Evolutionary conservation across 345 rosid species (phyloP), one percentile per base, ranked within the genome.

Genomic region (Turritis glabra): DNA sequence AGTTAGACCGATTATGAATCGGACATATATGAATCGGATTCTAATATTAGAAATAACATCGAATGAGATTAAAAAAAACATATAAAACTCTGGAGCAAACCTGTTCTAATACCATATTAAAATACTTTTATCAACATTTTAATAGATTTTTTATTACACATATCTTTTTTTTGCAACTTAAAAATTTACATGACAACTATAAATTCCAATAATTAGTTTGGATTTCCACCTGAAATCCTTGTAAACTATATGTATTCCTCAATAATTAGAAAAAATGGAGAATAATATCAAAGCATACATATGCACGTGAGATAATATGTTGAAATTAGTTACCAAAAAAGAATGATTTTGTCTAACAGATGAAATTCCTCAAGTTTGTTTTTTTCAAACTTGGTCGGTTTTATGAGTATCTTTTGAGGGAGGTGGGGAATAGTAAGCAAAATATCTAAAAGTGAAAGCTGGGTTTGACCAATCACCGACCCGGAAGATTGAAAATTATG

Each of bases 401-500:
- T 41, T 27, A 71, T 30, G 64, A 35, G 70, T 52, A 8, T 52
- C 63, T 60, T 52, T 76, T 53, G 17, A 33, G 43, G 21, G 17
- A 9, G 25, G 80, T 76, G 75, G 70, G 22, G 64, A 53, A 41
- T 41, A 14, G 46, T 27, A 76, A 35, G 18, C 38, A 76, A 76
- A 52, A 75, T 30, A 52, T 60, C 67, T 4, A 75, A 60, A 69
- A 44, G 64, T 14, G 75, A 76, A 69, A 76, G 80, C 3, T 55
- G 52, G 26, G 56, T 63, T 63, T 76, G 80, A 76, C 80, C 60
- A 77, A 47, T 77, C 30, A 14, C 80, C 76, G 72, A 70, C 76
- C 67, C 53, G 2, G 7, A 19, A 27, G 15, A 51, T 41, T 40
- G 54, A 41, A 14, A 51, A 66, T 7, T 67, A 56, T 56, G 57